Conservation (phyloP, 306 rosid genomes). For the Citrullus colocynthis region DNA sequence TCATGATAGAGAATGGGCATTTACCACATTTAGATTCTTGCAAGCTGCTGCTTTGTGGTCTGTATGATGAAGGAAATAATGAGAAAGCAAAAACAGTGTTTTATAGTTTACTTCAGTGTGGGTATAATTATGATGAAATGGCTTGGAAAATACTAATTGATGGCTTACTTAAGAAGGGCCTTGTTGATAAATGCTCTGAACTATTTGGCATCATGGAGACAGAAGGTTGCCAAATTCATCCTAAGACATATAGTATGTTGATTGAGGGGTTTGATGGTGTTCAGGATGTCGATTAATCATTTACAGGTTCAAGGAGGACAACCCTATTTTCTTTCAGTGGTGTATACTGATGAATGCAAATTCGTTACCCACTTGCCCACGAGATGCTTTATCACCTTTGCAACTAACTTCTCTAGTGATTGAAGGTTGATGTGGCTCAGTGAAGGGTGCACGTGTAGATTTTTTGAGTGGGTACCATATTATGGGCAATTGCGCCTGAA, state of each 20-base stretch:
- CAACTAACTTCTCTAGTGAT: not conserved
- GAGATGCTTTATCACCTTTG: not conserved
- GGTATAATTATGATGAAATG: slow-evolving; percentile 62
- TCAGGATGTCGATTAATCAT: slow-evolving; percentile 6
- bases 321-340: not conserved
- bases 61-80: slow-evolving; percentile 33
- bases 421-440: not conserved
- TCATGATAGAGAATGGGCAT: slow-evolving; percentile 45
- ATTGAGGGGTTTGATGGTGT: slow-evolving; percentile 33
- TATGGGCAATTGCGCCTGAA: not conserved
- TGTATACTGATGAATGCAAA: not conserved
- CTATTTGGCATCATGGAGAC: slow-evolving; percentile 47
- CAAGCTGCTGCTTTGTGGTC: slow-evolving; percentile 58
- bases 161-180: slow-evolving; percentile 57
- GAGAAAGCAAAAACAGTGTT: slow-evolving; percentile 57
- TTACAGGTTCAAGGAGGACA: not conserved
- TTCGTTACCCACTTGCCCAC: slow-evolving; percentile 10
- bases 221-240: slow-evolving; percentile 55
- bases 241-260: slow-evolving; percentile 58
- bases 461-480: not conserved
- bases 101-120: slow-evolving; percentile 30
- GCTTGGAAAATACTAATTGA: slow-evolving; percentile 81
- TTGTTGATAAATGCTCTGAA: slow-evolving; percentile 41
- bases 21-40: slow-evolving; percentile 55
- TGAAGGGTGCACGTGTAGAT: not conserved